These are phyloP conservation scores for Talaromyces sp. DNA, from an alignment of 2,329 filamentous ascomycete species.

Conservation along the genomic window DNA sequence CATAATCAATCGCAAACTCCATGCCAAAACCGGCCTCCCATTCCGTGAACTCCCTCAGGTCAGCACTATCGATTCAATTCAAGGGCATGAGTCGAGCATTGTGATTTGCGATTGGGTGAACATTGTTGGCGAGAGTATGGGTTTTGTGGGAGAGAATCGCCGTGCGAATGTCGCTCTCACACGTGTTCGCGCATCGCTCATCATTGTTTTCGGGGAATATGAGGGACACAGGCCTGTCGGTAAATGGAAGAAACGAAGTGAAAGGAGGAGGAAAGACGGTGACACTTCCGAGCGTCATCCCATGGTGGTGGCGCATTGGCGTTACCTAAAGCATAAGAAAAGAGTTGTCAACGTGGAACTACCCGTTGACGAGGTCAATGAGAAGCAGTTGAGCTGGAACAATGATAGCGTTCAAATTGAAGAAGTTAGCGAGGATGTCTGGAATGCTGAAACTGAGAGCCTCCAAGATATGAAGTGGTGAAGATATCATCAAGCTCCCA, in stretches of 20 bases:
- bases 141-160: background rate
- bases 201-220: background rate
- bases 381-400: too few species aligned
- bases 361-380: background rate
- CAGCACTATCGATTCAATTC: background rate
- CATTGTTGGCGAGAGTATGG: background rate
- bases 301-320: background rate
- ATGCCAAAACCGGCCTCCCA: background rate
- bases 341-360: background rate
- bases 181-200: background rate
- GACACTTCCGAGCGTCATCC: background rate
- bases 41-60: background rate
- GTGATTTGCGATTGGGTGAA: background rate
- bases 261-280: too few species aligned
- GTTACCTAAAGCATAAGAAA: background rate
- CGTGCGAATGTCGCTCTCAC: background rate
- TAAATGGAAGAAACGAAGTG: background rate
- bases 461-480: too few species aligned
- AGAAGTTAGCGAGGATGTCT: too few species aligned
- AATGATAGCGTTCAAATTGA: too few species aligned
- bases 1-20: background rate
- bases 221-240: background rate
- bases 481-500: too few species aligned
- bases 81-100: background rate
- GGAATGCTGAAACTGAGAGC: too few species aligned